Percentiles rank a stretch among this genome's conserved stretches.
Conservation (phyloP, 2,329 filamentous ascomycete genomes). For the Ceratocystis smalleyi region DNA sequence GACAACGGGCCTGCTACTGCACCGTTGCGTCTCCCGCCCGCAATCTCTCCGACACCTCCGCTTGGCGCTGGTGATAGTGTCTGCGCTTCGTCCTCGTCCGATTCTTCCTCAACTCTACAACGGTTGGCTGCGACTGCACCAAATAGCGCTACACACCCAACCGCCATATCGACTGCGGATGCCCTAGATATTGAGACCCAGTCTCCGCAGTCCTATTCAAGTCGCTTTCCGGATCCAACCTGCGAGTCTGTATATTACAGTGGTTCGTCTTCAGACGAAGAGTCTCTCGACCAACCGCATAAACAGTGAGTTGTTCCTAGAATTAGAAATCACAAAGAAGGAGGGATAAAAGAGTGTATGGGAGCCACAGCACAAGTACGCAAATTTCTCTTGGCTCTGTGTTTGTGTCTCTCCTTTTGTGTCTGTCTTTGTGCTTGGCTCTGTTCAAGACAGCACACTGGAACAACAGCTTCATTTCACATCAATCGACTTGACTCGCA, state of each 20-base stretch:
- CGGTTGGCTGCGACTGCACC: background rate
- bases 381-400: background rate
- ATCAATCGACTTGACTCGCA: too few species aligned
- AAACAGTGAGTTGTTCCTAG: conserved; percentile 5
- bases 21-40: conserved; percentile 5
- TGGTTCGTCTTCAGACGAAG: conserved; percentile 13
- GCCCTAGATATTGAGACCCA: background rate
- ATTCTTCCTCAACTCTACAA: background rate
- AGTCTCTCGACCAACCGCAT: conserved; percentile 5
- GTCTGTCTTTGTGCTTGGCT: too few species aligned
- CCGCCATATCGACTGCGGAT: background rate
- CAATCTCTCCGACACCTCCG: background rate
- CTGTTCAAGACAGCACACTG: too few species aligned
- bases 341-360: background rate
- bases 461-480: too few species aligned
- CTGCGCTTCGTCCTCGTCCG: too few species aligned
- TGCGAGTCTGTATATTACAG: conserved; percentile 11
- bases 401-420: too few species aligned
- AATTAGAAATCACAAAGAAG: background rate
- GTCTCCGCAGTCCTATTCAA: conserved; percentile 10
- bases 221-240: conserved; percentile 8
- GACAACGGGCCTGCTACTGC: conserved; percentile 13
- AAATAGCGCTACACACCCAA: background rate
- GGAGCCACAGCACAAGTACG: background rate
- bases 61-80: background rate